Evolutionary conservation across 306 rosid species (phyloP), one percentile per base, ranked within the genome.

Genomic region (Sphenostylis stenocarpa): DNA sequence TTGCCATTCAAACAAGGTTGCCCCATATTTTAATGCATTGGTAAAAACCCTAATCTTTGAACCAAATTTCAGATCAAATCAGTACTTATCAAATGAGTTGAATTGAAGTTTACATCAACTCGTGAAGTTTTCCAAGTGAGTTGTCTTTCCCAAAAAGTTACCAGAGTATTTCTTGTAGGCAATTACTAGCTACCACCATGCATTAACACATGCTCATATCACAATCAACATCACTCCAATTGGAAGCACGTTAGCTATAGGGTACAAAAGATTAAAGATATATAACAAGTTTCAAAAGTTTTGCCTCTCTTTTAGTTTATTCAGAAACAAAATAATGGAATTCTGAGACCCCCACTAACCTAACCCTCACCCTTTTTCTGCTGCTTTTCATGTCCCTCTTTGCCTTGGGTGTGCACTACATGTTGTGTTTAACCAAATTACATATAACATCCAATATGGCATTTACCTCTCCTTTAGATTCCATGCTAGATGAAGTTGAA

Each of bases 331-430:
- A 53, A 41, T 67, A 77, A 49, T 77, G 81, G 74, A 67, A 67
- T 64, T n/a, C 67, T 24, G 58, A 52, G 31, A 44, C 6, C n/a
- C 23, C 74, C 81, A 77, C 81, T 66, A 67, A 51, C 44, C 66
- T 38, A 38, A 38, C 43, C 8, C 43, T 53, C 11, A 36, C 14
- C 34, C 36, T 60, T 74, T 61, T 8, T 57, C 21, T 58, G 29
- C 20, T 6, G 36, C 73, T 65, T 75, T 64, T 24, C 65, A 63
- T 12, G 44, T 28, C 12, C 31, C 10, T 43, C 4, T 41, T 45
- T 49, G 29, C 6, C 70, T 38, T 52, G 7, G 16, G 24, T 75
- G 72, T 34, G 64, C 51, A 34, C 34, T 3, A 5, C n/a, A 26
- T 23, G 13, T 48, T 60, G 5, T 62, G 71, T n/a, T 28, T 28